Percentiles rank a stretch among this genome's conserved stretches.
Conservation (phyloP, 192 early-diverging fungal species). For the Gamsiella multidivaricata region DNA sequence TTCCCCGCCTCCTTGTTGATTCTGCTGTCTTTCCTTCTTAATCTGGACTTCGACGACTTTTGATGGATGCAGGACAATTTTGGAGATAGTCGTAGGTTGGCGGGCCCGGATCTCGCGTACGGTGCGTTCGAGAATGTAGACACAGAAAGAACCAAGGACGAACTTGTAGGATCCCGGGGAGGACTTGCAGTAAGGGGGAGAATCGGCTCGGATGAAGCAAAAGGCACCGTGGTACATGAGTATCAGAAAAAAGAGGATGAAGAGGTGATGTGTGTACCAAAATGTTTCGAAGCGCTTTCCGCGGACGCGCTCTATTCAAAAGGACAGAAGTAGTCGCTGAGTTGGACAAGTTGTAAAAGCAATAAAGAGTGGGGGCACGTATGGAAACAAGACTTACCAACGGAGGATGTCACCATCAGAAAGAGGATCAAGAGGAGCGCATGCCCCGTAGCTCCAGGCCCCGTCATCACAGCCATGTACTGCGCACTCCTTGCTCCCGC, state of each 20-base stretch:
- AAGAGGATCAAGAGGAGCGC: constrained; percentile 78
- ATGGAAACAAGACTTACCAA: constrained; percentile 58
- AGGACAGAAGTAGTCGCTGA: not conserved
- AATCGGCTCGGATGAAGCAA: constrained; percentile 81
- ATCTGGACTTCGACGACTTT: constrained; percentile 87
- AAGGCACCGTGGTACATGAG: constrained; percentile 85
- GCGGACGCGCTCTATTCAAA: constrained; percentile 38
- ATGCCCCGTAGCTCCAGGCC: constrained; percentile 86
- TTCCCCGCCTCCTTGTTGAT: not conserved
- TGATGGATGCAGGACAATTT: constrained; percentile 85
- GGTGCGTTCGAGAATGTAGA: constrained; percentile 79
- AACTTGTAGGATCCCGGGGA: constrained; percentile 87
- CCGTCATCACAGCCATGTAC: constrained; percentile 67
- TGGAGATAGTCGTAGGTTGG: constrained; percentile 74
- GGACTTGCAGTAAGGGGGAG: constrained; percentile 72
- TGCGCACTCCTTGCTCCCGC: constrained; percentile 47
- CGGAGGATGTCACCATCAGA: constrained; percentile 80
- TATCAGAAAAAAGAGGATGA: constrained; percentile 85
- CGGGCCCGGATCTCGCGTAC: constrained; percentile 78
- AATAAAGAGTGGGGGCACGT: not conserved
- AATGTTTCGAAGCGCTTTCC: constrained; percentile 82
- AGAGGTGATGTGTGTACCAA: constrained; percentile 90
- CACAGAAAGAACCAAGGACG: constrained; percentile 71
- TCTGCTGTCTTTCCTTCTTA: constrained; percentile 62
- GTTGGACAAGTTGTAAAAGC: not conserved